Conservation (phyloP, 2,329 filamentous ascomycete genomes). For the Orbilia oligospora region DNA sequence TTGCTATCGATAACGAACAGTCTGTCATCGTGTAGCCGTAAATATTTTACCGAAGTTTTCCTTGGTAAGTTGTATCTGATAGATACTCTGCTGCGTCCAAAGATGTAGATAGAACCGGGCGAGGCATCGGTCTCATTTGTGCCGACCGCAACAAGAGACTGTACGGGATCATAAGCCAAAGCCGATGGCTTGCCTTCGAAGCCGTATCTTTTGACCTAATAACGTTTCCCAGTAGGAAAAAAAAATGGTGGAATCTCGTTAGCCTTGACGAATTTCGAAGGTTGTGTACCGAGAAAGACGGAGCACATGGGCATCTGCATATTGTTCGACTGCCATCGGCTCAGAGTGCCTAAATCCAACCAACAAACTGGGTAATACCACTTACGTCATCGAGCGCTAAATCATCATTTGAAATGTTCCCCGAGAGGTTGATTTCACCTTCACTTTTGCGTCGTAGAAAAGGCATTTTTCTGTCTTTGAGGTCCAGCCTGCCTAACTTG, state of each 20-base stretch:
- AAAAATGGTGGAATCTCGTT: constrained; percentile 13
- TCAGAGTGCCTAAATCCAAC: constrained; percentile 29
- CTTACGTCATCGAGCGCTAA: constrained; percentile 58
- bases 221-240: not conserved
- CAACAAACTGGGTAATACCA: constrained; percentile 11
- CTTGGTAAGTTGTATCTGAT: constrained; percentile 80
- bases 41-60: constrained; percentile 79
- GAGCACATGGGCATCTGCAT: not conserved
- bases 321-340: not conserved
- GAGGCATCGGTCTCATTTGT: constrained; percentile 84
- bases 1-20: constrained; percentile 86
- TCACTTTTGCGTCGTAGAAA: constrained; percentile 46
- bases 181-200: constrained; percentile 74
- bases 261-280: constrained; percentile 33
- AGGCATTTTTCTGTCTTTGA: constrained; percentile 45
- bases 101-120: constrained; percentile 85
- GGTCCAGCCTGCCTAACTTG: constrained; percentile 18
- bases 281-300: constrained; percentile 1
- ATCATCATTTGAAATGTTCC: constrained; percentile 37
- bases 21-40: constrained; percentile 89
- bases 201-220: constrained; percentile 61
- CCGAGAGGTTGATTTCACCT: constrained; percentile 45
- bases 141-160: constrained; percentile 91
- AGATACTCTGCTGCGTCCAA: constrained; percentile 84
- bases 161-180: constrained; percentile 91